Evolutionary conservation across 2,329 filamentous ascomycete species (phyloP).

Genomic region (Simplicillium aogashimaense): DNA sequence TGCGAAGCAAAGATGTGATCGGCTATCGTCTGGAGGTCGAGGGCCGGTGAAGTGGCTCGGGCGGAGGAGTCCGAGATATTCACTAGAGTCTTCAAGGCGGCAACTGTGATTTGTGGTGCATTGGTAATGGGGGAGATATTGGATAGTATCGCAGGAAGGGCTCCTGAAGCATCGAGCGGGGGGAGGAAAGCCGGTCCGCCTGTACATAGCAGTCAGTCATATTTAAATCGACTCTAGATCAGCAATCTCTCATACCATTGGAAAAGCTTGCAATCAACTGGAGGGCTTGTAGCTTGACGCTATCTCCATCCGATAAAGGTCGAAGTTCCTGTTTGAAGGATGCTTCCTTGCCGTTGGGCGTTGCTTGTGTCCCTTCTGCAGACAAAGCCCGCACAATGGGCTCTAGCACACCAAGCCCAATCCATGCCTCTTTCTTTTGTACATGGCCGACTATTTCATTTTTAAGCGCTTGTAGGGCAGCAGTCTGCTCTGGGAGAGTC

Average conservation of each 20-base stretch:
- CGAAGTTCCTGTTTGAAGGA: constrained; percentile 21
- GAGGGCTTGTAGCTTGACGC: constrained; percentile 65
- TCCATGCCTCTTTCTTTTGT: constrained; percentile 73
- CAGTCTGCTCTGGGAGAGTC: constrained; percentile 39
- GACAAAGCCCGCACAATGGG: constrained; percentile 40
- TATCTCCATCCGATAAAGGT: constrained; percentile 50
- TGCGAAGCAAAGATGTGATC: constrained; percentile 54
- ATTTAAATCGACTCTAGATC: not conserved
- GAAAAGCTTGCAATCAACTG: constrained; percentile 80
- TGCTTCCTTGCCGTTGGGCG: constrained; percentile 28
- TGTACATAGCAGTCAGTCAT: constrained; percentile 22
- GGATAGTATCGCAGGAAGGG: constrained; percentile 60
- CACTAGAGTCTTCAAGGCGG: constrained; percentile 65
- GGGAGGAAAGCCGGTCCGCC: constrained; percentile 71
- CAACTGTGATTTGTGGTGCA: constrained; percentile 56
- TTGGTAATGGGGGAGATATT: constrained; percentile 57
- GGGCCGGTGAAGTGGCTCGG: constrained; percentile 39
- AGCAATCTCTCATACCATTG: constrained; percentile 48
- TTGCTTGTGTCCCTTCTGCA: constrained; percentile 19
- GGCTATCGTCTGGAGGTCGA: constrained; percentile 42
- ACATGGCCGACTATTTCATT: constrained; percentile 84
- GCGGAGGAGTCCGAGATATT: constrained; percentile 58
- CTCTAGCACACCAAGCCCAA: constrained; percentile 59
- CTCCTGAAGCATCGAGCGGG: constrained; percentile 59
- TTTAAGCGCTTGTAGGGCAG: constrained; percentile 65